A percentile compares a stretch with the other conserved stretches of the same genome.
Evolutionary conservation across 129 eudicot species (phyloP).

Genomic region (Daucus carota): DNA sequence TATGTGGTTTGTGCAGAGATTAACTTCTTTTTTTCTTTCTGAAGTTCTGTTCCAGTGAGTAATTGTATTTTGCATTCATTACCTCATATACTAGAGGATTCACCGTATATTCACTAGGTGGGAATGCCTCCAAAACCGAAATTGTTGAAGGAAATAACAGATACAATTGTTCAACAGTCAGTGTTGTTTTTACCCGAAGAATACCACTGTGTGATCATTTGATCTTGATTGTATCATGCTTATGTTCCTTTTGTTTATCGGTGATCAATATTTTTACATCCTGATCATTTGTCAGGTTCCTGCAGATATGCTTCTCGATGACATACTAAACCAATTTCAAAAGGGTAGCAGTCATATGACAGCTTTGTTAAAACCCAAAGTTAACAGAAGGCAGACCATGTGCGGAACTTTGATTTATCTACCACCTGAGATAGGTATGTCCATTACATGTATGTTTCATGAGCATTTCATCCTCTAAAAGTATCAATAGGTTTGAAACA

Average conservation of each 20-base stretch:
- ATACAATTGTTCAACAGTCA: no score
- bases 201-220: constrained; percentile 57
- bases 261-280: neutral
- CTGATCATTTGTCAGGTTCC: constrained; percentile 57
- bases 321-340: constrained; percentile 94
- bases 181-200: constrained; percentile 95
- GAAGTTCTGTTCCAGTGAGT: constrained; percentile 41
- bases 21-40: constrained; percentile 5
- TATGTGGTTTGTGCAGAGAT: neutral
- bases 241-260: neutral
- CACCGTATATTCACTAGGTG: constrained; percentile 62
- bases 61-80: constrained; percentile 23
- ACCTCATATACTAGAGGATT: constrained; percentile 15
- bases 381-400: no score
- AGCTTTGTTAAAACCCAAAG: constrained; percentile 78
- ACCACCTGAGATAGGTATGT: no score
- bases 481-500: no score
- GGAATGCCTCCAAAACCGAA: constrained; percentile 70
- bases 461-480: no score
- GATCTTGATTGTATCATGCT: neutral
- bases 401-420: no score
- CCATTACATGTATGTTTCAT: no score
- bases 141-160: constrained; percentile 38
- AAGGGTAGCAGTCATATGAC: constrained; percentile 99
- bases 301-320: constrained; percentile 91